These are phyloP conservation scores for Inga oerstediana DNA, from an alignment of 306 rosid species.

Conservation along the genomic window DNA sequence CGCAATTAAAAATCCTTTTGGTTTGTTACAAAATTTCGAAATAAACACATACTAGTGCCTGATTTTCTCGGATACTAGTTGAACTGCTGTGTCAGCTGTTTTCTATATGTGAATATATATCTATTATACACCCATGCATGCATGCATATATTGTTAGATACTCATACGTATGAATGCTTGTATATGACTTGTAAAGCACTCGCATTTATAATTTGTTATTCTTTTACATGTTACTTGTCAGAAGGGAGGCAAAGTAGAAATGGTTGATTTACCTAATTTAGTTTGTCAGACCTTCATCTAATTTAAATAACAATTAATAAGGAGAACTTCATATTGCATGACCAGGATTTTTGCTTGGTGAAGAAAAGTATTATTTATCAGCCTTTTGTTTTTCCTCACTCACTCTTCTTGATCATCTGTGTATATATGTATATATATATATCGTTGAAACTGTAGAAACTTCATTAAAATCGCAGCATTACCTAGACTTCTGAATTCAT, in stretches of 20 bases:
- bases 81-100: not conserved
- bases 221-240: conserved; percentile 10
- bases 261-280: conserved; percentile 4
- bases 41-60: not conserved
- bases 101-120: not conserved
- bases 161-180: not conserved
- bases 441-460: conserved; percentile 29
- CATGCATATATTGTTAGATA: not conserved
- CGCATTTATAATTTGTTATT: not conserved
- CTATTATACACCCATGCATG: not conserved
- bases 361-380: not conserved
- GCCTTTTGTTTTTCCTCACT: not conserved
- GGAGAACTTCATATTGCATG: not conserved
- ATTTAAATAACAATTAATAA: not conserved
- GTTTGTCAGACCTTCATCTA: not conserved
- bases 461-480: conserved; percentile 27
- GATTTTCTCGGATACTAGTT: not conserved
- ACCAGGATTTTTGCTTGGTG: not conserved
- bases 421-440: not conserved
- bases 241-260: conserved; percentile 10
- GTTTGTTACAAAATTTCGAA: conserved; percentile 1
- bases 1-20: not conserved
- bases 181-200: not conserved
- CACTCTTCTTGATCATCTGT: conserved; percentile 7
- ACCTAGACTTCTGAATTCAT: conserved; percentile 36